Evolutionary conservation across 306 rosid species (phyloP).

Genomic region (Cucumis sativus): Cucumber_9930_V3 NC_026660.2:29183501-29184000

Average conservation of each 20-base stretch:
- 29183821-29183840: conserved; percentile 52
- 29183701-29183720: not conserved
- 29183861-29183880: conserved; percentile 92
- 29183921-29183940: no score
- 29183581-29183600: not conserved
- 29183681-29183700: not conserved
- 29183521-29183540: not conserved
- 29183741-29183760: not conserved
- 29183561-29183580: not conserved
- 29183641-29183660: not conserved
- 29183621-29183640: not conserved
- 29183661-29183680: not conserved
- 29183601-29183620: not conserved
- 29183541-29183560: not conserved
- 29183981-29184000: no score
- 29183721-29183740: not conserved
- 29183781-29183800: no score
- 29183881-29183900: conserved; percentile 74
- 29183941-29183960: no score
- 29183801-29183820: no score
- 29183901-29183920: no score
- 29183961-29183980: no score
- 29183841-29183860: conserved; percentile 93
- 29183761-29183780: not conserved
- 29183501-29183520: not conserved